Evolutionary conservation across 2,329 filamentous ascomycete species (phyloP).

Genomic region (Colletotrichum gigasporum): DNA sequence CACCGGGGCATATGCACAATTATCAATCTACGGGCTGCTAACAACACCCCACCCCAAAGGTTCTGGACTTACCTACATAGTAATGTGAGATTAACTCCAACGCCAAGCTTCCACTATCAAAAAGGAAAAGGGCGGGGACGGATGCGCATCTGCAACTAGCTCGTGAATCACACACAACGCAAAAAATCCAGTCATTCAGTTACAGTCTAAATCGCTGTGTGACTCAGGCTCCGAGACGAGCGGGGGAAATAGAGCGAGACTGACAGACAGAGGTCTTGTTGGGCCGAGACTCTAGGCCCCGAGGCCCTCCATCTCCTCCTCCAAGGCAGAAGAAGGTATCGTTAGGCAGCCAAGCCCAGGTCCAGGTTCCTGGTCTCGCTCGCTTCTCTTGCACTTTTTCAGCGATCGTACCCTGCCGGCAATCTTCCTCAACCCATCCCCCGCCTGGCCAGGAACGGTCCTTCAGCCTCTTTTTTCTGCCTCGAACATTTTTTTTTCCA

Average conservation of each 20-base stretch:
- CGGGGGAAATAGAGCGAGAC: no score
- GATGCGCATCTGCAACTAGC: background rate
- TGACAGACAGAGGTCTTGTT: no score
- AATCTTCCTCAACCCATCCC: no score
- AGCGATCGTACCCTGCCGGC: no score
- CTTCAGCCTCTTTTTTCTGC: background rate
- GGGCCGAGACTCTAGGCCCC: no score
- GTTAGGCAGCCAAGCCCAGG: background rate
- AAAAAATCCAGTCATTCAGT: no score
- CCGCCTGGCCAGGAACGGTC: background rate
- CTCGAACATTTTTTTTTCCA: background rate
- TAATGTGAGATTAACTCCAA: conserved; percentile 5
- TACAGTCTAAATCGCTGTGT: no score
- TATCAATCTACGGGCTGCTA: background rate
- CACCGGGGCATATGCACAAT: background rate
- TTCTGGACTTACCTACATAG: conserved; percentile 25
- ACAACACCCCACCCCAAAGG: background rate
- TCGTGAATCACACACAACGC: background rate
- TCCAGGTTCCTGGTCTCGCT: background rate
- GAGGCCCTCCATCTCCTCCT: no score
- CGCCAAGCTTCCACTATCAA: background rate
- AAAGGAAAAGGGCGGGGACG: background rate
- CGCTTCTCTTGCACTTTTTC: background rate
- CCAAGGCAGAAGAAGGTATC: no score
- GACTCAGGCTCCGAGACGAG: no score